phyloP scores from a whole-genome alignment of 768 basidiomycete genomes.

The Coprinopsis strossmayeri region DNA sequence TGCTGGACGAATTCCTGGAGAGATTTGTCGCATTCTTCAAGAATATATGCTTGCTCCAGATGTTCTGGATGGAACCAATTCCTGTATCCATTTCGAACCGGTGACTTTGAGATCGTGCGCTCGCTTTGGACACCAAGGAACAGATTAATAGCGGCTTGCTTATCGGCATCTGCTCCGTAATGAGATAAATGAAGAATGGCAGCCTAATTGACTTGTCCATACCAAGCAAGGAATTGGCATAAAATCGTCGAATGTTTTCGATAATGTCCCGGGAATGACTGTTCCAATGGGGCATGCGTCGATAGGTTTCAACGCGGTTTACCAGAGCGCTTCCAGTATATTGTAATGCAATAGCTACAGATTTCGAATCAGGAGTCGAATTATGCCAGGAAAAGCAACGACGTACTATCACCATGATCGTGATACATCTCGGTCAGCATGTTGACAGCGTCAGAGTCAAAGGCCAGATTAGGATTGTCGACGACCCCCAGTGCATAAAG shows the following conservation, averaged over 20 bases:
- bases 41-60: constrained; percentile 59
- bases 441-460: constrained; percentile 92
- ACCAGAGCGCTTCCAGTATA: constrained; percentile 96
- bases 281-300: constrained; percentile 95
- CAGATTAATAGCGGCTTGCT: constrained; percentile 96
- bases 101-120: constrained; percentile 40
- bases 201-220: constrained; percentile 1
- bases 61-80: constrained; percentile 79
- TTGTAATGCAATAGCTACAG: constrained; percentile 85
- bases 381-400: constrained; percentile 6
- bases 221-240: constrained; percentile 91
- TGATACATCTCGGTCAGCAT: constrained; percentile 99
- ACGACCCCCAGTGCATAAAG: constrained; percentile 91
- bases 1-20: constrained; percentile 54
- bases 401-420: constrained; percentile 92
- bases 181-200: background rate
- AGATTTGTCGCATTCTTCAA: constrained; percentile 57
- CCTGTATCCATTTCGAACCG: constrained; percentile 66
- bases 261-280: constrained; percentile 95
- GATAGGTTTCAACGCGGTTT: constrained; percentile 93
- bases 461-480: constrained; percentile 75
- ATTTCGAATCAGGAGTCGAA: background rate
- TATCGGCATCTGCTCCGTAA: constrained; percentile 73
- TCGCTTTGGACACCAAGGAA: constrained; percentile 77
- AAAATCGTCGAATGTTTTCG: constrained; percentile 91